Percentiles rank a stretch among this genome's conserved stretches.
Evolutionary conservation across 768 basidiomycete species (phyloP).

Genomic region (Tricholoma terreum): DNA sequence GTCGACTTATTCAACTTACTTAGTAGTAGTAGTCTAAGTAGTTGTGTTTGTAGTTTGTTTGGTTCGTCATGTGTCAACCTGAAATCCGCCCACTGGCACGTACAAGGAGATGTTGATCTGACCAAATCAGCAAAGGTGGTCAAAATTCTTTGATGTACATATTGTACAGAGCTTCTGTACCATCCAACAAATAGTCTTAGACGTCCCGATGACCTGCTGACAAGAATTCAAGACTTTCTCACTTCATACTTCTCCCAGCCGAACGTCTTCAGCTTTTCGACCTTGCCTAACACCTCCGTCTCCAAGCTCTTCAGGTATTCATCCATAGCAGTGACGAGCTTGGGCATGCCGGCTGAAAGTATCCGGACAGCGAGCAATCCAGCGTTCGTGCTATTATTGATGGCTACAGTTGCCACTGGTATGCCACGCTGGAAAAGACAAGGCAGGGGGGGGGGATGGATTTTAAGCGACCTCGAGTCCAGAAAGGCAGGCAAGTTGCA

Average conservation of each 20-base stretch:
- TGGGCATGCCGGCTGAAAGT: constrained; percentile 71
- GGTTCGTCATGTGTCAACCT: no score
- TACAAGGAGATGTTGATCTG: no score
- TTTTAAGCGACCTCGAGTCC: not conserved
- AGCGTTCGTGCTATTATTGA: constrained; percentile 93
- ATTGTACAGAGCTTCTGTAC: no score
- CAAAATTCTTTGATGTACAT: not conserved
- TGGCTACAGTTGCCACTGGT: constrained; percentile 96
- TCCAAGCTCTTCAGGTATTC: constrained; percentile 67
- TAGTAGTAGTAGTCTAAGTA: not conserved
- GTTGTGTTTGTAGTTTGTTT: not conserved
- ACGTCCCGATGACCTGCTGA: no score
- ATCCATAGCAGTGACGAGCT: constrained; percentile 64
- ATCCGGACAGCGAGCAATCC: constrained; percentile 90
- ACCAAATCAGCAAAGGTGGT: not conserved
- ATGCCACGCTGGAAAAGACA: constrained; percentile 70
- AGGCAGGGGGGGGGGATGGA: not conserved
- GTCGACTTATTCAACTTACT: no score
- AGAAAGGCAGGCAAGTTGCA: constrained; percentile 3
- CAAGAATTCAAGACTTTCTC: constrained; percentile 22
- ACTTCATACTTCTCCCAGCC: constrained; percentile 87
- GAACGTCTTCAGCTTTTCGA: constrained; percentile 66
- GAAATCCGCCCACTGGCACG: no score
- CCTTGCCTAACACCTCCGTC: constrained; percentile 75
- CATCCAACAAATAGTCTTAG: no score